Evolutionary conservation across 2,329 filamentous ascomycete genomes (phyloP).

Genomic region (Meredithiella fracta): DNA sequence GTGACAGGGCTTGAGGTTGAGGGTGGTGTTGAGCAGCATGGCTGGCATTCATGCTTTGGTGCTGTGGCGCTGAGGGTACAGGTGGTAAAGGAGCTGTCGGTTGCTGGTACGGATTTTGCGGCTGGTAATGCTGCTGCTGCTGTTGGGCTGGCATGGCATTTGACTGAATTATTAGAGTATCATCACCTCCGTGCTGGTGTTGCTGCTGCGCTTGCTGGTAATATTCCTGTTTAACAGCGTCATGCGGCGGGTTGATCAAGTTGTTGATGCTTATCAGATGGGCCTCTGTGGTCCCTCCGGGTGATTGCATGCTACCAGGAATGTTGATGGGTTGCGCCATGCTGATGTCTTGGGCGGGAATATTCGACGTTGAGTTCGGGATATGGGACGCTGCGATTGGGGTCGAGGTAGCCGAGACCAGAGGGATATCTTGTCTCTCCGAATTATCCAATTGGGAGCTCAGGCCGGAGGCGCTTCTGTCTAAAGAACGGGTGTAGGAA

Average conservation of each 20-base stretch:
- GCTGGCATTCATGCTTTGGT: neutral
- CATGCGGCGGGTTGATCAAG: conserved; percentile 10
- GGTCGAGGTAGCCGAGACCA: conserved; percentile 6
- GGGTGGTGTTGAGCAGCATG: conserved; percentile 1
- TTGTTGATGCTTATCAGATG: conserved; percentile 22
- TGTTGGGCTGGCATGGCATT: conserved; percentile 20
- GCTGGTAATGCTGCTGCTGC: conserved; percentile 33
- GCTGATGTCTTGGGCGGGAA: neutral
- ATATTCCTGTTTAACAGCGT: conserved; percentile 16
- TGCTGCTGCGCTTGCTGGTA: conserved; percentile 16
- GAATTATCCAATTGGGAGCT: neutral
- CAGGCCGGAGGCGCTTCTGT: no score
- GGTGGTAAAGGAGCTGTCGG: conserved; percentile 20
- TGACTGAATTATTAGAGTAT: conserved; percentile 17
- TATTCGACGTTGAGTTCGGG: conserved; percentile 4
- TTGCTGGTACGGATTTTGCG: conserved; percentile 32
- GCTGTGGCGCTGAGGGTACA: conserved; percentile 45
- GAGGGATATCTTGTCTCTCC: neutral
- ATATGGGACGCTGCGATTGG: conserved; percentile 1
- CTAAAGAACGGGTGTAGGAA: neutral
- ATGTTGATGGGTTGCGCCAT: neutral
- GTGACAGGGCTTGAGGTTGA: conserved; percentile 16
- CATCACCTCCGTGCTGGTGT: conserved; percentile 22
- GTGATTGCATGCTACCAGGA: neutral
- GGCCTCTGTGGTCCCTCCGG: neutral